Evolutionary conservation across 495 filamentous ascomycete genomes (phyloP).

Genomic region (Tuber calosporum): DNA sequence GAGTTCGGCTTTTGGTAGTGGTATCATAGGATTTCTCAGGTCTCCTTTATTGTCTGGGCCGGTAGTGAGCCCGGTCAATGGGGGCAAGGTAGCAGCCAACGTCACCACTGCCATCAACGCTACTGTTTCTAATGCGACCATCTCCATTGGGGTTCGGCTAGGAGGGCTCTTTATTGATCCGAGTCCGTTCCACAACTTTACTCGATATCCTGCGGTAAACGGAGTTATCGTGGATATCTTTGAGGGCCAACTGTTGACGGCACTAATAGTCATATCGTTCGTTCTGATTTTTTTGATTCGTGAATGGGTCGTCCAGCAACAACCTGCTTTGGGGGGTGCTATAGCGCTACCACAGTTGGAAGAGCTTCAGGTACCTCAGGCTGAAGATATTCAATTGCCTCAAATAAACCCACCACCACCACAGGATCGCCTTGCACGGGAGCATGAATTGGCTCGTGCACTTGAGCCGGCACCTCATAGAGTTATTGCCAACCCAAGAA

Average conservation of each 20-base stretch:
- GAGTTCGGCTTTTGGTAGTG: conserved; percentile 28
- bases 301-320: conserved; percentile 97
- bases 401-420: conserved; percentile 33
- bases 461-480: conserved; percentile 17
- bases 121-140: conserved; percentile 17
- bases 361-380: conserved; percentile 44
- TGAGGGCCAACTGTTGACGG: conserved; percentile 88
- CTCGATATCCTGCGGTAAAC: conserved; percentile 66
- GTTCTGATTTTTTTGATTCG: conserved; percentile 92
- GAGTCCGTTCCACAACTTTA: conserved; percentile 52
- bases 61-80: conserved; percentile 38
- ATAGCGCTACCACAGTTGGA: conserved; percentile 45
- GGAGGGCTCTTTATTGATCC: conserved; percentile 38
- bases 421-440: conserved; percentile 21
- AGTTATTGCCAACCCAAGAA: conserved; percentile 17
- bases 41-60: conserved; percentile 22
- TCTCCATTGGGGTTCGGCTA: background rate
- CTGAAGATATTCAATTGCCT: conserved; percentile 33
- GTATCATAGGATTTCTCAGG: conserved; percentile 32
- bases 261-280: conserved; percentile 82
- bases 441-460: conserved; percentile 12
- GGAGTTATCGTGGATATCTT: conserved; percentile 63
- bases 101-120: conserved; percentile 16
- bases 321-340: conserved; percentile 57
- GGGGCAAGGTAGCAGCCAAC: conserved; percentile 14